phyloP scores from a whole-genome alignment of 202 grass and related monocot genomes.

The Schoenoplectus triqueter region DNA sequence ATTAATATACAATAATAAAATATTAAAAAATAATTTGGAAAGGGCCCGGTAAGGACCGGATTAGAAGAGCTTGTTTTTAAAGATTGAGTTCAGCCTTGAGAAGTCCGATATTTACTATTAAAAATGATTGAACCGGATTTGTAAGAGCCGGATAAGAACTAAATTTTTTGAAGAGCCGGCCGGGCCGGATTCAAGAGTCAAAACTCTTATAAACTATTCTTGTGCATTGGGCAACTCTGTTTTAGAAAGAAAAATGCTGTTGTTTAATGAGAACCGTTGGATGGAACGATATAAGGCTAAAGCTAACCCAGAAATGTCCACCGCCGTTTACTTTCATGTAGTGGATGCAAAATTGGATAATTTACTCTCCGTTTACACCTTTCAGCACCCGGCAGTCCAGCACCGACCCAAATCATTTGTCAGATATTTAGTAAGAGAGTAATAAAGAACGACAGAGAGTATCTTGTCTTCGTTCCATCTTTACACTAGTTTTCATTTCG shows the following conservation, averaged over 20 bases:
- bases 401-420: neutral
- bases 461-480: neutral
- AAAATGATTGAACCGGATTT: too few relatives aligned
- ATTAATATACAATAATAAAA: too few relatives aligned
- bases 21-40: too few relatives aligned
- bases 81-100: too few relatives aligned
- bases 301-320: neutral
- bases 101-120: too few relatives aligned
- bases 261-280: slow-evolving; percentile 1
- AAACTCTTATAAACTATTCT: too few relatives aligned
- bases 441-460: neutral
- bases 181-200: too few relatives aligned
- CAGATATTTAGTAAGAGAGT: neutral
- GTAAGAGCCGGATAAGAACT: too few relatives aligned
- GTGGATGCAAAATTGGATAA: neutral
- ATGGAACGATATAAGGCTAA: neutral
- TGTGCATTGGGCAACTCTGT: neutral
- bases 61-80: too few relatives aligned
- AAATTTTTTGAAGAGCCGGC: too few relatives aligned
- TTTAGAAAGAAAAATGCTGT: neutral
- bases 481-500: neutral
- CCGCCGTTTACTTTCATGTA: neutral
- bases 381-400: neutral
- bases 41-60: too few relatives aligned
- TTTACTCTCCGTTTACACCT: too few relatives aligned